phyloP scores from a whole-genome alignment of 1,139 yeast genomes.

The Debaryomycetaceae sp. region DNA sequence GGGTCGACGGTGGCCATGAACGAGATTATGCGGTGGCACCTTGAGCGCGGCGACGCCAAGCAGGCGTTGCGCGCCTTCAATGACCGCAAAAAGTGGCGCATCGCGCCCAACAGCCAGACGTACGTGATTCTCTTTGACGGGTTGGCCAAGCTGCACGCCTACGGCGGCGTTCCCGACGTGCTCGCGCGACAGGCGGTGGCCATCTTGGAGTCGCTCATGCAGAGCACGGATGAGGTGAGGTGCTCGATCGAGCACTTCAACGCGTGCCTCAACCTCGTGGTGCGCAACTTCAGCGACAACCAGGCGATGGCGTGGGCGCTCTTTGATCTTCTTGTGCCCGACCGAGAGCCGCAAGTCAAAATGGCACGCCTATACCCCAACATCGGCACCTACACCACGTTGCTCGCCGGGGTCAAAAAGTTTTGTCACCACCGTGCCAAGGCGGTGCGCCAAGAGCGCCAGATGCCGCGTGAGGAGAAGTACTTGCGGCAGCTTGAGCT shows the following conservation, averaged over 20 bases:
- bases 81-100: conserved; percentile 58
- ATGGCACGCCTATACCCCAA: conserved; percentile 23
- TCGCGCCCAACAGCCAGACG: conserved; percentile 50
- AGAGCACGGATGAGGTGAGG: conserved; percentile 6
- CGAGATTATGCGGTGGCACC: conserved; percentile 46
- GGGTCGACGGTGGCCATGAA: conserved; percentile 53
- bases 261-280: conserved; percentile 32
- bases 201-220: conserved; percentile 19
- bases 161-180: conserved; percentile 28
- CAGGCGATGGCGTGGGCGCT: conserved; percentile 38
- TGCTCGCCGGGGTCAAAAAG: conserved; percentile 33
- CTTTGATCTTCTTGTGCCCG: conserved; percentile 27
- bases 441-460: conserved; percentile 13
- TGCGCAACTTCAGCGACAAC: conserved; percentile 28
- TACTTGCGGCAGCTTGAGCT: conserved; percentile 20
- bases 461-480: conserved; percentile 18
- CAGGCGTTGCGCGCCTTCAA: conserved; percentile 46
- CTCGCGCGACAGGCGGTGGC: conserved; percentile 20
- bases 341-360: conserved; percentile 5
- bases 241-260: conserved; percentile 32
- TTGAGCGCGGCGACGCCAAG: conserved; percentile 35
- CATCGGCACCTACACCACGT: conserved; percentile 37
- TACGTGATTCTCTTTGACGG: conserved; percentile 57
- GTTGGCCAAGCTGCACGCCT: conserved; percentile 36
- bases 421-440: conserved; percentile 18